Conservation (phyloP, 108 stramenopile genomes). For the Skeletonema grethae region DNA sequence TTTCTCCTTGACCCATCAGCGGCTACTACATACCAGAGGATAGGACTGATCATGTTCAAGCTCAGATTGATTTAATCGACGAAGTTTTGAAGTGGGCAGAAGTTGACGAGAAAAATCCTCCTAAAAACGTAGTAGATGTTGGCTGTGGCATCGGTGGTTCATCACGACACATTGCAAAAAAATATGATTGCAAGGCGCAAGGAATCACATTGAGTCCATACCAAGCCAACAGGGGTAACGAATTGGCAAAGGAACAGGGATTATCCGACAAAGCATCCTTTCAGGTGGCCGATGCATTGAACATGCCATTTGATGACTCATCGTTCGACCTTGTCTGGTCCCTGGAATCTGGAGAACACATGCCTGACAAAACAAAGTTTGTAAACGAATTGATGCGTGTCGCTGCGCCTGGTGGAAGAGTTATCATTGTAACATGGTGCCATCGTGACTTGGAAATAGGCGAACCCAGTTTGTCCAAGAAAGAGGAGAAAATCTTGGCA, state of each 20-base stretch:
- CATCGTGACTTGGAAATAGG: constrained; percentile 89
- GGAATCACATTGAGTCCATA: constrained; percentile 94
- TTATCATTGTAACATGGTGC: constrained; percentile 95
- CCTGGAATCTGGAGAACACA: constrained; percentile 96
- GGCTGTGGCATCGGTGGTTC: constrained; percentile 97
- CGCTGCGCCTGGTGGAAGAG: constrained; percentile 73
- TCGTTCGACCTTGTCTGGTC: constrained; percentile 95
- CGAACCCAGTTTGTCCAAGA: constrained; percentile 65
- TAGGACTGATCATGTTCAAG: constrained; percentile 79
- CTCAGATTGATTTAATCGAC: constrained; percentile 94
- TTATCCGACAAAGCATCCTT: constrained; percentile 64
- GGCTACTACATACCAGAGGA: constrained; percentile 86
- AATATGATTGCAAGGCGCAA: constrained; percentile 65
- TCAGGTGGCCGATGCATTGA: constrained; percentile 94
- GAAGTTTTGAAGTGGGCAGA: constrained; percentile 88
- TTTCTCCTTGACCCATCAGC: background rate
- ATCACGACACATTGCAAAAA: constrained; percentile 85
- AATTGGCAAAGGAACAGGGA: constrained; percentile 83
- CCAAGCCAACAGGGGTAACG: constrained; percentile 87
- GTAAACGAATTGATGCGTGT: constrained; percentile 89
- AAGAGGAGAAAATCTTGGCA: constrained; percentile 77
- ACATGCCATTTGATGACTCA: constrained; percentile 85
- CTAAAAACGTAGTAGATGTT: constrained; percentile 72
- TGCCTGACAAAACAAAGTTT: constrained; percentile 95
- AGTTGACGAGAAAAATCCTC: constrained; percentile 36